Evolutionary conservation across 768 basidiomycete genomes (phyloP).

Genomic region (Suillus lakei): DNA sequence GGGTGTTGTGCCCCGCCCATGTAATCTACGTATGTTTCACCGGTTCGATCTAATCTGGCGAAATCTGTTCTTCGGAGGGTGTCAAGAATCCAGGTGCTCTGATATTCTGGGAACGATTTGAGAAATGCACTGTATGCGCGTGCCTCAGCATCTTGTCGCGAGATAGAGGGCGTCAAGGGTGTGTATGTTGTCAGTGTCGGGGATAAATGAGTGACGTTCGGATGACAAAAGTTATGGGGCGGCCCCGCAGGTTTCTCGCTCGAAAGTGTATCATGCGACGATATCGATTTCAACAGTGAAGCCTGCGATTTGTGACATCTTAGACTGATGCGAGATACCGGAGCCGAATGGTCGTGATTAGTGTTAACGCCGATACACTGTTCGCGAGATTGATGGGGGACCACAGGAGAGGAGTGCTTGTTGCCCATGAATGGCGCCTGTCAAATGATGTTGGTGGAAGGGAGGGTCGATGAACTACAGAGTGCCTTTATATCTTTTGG

Average conservation of each 20-base stretch:
- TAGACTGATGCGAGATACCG: constrained; percentile 41
- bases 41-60: constrained; percentile 56
- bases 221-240: constrained; percentile 3
- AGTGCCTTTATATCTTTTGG: constrained; percentile 5
- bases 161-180: constrained; percentile 26
- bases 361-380: constrained; percentile 12
- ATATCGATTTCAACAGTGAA: constrained; percentile 39
- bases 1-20: constrained; percentile 87
- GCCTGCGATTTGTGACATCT: constrained; percentile 43
- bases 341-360: constrained; percentile 15
- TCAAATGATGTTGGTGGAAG: constrained; percentile 1
- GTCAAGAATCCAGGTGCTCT: constrained; percentile 72
- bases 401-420: constrained; percentile 29
- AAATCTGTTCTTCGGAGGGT: constrained; percentile 68
- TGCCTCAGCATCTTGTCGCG: constrained; percentile 40
- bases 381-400: constrained; percentile 24
- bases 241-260: constrained; percentile 29
- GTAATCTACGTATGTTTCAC: constrained; percentile 84
- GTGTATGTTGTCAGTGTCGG: constrained; percentile 29
- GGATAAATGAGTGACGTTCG: constrained; percentile 10
- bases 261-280: constrained; percentile 46
- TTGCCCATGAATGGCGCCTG: constrained; percentile 33
- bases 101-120: constrained; percentile 55
- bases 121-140: constrained; percentile 56
- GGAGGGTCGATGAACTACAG: neutral